A percentile compares a stretch with the other conserved stretches of the same genome.
Evolutionary conservation across 2,329 filamentous ascomycete species (phyloP).

Genomic region (Fusarium tanahbumbuense): DNA sequence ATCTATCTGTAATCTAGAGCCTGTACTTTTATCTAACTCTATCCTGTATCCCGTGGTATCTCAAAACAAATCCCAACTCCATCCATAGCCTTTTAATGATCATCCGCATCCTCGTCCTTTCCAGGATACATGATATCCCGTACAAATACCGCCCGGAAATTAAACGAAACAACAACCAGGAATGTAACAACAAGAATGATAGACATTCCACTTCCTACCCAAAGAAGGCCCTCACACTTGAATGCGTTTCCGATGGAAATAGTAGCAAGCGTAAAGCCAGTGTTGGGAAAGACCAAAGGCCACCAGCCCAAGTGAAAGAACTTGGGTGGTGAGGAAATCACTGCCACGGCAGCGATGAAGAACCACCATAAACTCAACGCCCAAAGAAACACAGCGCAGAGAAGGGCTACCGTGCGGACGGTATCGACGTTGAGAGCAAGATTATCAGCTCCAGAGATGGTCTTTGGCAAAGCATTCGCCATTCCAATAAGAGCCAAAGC

Average conservation of each 20-base stretch:
- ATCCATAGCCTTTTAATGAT: constrained; percentile 50
- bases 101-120: constrained; percentile 65
- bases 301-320: constrained; percentile 73
- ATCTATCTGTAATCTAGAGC: not conserved
- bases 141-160: constrained; percentile 59
- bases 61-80: constrained; percentile 19
- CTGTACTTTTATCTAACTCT: not conserved
- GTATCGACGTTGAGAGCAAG: constrained; percentile 55
- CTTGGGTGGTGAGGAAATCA: constrained; percentile 55
- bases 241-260: constrained; percentile 65
- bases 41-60: constrained; percentile 27
- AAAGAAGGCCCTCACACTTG: constrained; percentile 57
- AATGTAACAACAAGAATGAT: constrained; percentile 57
- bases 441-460: constrained; percentile 59
- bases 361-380: constrained; percentile 71
- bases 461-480: constrained; percentile 59
- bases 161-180: constrained; percentile 58
- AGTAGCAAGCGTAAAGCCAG: constrained; percentile 68
- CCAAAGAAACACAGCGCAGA: constrained; percentile 71
- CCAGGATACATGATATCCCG: constrained; percentile 68
- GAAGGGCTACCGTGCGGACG: constrained; percentile 60
- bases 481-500: constrained; percentile 77
- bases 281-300: constrained; percentile 72
- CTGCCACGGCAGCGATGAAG: constrained; percentile 52
- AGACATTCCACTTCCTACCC: constrained; percentile 63